Evolutionary conservation across 2,329 filamentous ascomycete species (phyloP).

Genomic region (Hymenotorrendiella dingleyae): DNA sequence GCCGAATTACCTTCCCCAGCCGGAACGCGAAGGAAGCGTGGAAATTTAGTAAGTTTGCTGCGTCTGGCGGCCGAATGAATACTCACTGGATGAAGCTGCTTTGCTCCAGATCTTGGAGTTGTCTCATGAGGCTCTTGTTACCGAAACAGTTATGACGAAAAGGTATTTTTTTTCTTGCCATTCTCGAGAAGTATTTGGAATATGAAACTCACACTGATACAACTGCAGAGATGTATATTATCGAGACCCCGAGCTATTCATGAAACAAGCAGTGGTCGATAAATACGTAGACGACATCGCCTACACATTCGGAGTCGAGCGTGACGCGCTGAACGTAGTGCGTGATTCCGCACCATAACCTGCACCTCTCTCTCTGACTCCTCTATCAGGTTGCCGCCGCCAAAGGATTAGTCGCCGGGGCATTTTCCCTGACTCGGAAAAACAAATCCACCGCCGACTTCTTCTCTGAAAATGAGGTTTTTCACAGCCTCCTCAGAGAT

Average conservation of each 20-base stretch:
- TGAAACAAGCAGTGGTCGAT: slow-evolving; percentile 63
- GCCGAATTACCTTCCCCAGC: slow-evolving; percentile 40
- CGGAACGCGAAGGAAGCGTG: slow-evolving; percentile 40
- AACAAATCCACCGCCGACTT: slow-evolving; percentile 39
- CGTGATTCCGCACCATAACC: too few relatives aligned
- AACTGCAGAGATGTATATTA: slow-evolving; percentile 71
- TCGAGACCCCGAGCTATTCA: slow-evolving; percentile 66
- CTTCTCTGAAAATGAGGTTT: slow-evolving; percentile 35
- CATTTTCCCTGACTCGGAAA: slow-evolving; percentile 40
- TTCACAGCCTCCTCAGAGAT: slow-evolving; percentile 6
- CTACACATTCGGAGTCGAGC: slow-evolving; percentile 57
- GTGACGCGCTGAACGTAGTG: slow-evolving; percentile 66
- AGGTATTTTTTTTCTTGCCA: slow-evolving; percentile 37
- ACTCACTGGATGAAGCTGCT: slow-evolving; percentile 38
- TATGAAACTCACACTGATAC: slow-evolving; percentile 6
- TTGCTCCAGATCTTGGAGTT: slow-evolving; percentile 54
- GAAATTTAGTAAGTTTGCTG: slow-evolving; percentile 43
- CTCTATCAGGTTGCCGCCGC: slow-evolving; percentile 60
- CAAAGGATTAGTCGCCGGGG: slow-evolving; percentile 65
- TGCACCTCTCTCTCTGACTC: too few relatives aligned
- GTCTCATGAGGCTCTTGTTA: slow-evolving; percentile 51
- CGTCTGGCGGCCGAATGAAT: slow-evolving; percentile 8
- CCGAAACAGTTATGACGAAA: slow-evolving; percentile 53
- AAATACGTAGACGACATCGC: slow-evolving; percentile 69
- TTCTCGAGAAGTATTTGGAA: too few relatives aligned